These are phyloP conservation scores for Scheffersomyces lignosus DNA, from an alignment of 805 yeast species.

Conservation along the genomic window DNA sequence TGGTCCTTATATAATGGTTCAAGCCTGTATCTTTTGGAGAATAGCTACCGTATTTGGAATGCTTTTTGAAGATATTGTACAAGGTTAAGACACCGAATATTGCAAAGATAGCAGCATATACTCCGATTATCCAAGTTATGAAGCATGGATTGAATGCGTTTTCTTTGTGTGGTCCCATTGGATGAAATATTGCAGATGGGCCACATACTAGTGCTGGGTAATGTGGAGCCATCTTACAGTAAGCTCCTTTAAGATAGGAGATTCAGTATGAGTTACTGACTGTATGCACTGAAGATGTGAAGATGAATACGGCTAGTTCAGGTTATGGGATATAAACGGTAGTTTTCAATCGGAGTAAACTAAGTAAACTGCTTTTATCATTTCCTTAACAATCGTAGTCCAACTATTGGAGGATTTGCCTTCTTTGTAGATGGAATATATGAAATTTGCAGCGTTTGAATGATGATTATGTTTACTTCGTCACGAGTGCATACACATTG, in stretches of 20 bases:
- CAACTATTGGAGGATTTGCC: too few relatives aligned
- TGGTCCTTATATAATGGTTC: conserved; percentile 19
- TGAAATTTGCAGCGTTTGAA: too few relatives aligned
- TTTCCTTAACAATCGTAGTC: too few relatives aligned
- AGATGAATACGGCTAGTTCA: too few relatives aligned
- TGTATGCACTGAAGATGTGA: conserved; percentile 1
- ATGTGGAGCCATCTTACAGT: not conserved
- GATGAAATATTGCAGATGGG: conserved; percentile 11
- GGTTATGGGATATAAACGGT: too few relatives aligned
- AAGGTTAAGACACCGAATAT: conserved; percentile 2
- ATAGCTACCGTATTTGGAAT: conserved; percentile 14
- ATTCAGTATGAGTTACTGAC: too few relatives aligned
- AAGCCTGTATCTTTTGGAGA: conserved; percentile 27
- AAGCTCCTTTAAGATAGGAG: too few relatives aligned
- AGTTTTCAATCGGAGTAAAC: too few relatives aligned
- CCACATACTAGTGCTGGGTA: conserved; percentile 15
- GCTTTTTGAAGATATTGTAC: not conserved
- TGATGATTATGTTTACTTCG: too few relatives aligned
- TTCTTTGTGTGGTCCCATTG: conserved; percentile 23
- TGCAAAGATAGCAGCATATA: conserved; percentile 8
- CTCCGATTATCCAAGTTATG: conserved; percentile 12
- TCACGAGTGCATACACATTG: too few relatives aligned
- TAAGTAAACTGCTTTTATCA: too few relatives aligned
- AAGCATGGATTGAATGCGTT: conserved; percentile 40
- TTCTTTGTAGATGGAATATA: too few relatives aligned